Evolutionary conservation across 2,329 filamentous ascomycete genomes (phyloP).

Genomic region (Metarhizium brunneum): DNA sequence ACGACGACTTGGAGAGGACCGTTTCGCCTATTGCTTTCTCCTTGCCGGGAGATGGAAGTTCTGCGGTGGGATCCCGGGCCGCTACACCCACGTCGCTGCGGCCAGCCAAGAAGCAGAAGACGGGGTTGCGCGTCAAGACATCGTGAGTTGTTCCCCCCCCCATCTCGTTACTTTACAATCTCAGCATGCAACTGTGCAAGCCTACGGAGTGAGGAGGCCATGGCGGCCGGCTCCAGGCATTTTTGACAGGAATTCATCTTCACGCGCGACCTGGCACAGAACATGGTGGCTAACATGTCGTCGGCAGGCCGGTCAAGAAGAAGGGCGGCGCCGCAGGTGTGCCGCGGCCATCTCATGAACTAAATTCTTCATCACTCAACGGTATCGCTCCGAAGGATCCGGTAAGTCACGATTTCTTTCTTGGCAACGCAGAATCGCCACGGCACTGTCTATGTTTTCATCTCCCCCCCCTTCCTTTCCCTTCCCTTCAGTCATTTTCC

Average conservation of each 20-base stretch:
- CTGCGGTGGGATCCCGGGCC: constrained; percentile 46
- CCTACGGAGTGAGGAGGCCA: neutral
- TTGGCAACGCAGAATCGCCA: neutral
- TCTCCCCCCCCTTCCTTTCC: too few species aligned
- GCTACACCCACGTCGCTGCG: constrained; percentile 48
- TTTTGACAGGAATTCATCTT: too few species aligned
- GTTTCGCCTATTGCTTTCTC: constrained; percentile 43
- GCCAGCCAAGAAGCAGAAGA: constrained; percentile 50
- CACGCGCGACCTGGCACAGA: neutral
- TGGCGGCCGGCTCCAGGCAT: too few species aligned
- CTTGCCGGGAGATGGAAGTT: constrained; percentile 37
- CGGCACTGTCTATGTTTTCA: neutral
- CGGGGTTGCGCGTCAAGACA: constrained; percentile 56
- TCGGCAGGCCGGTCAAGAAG: constrained; percentile 61
- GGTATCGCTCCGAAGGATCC: constrained; percentile 44
- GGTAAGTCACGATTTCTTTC: constrained; percentile 31
- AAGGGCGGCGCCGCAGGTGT: constrained; percentile 61
- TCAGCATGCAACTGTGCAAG: too few species aligned
- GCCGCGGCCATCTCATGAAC: constrained; percentile 54
- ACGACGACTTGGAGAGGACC: constrained; percentile 45
- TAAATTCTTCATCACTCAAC: constrained; percentile 46
- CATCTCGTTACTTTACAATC: too few species aligned
- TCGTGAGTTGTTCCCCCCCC: constrained; percentile 44
- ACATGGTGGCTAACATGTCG: neutral
- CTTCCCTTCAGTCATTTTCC: neutral